Percentiles rank a stretch among this genome's conserved stretches.
Conservation (phyloP, 495 filamentous ascomycete genomes). For the Penicillium longicatenatum region DNA sequence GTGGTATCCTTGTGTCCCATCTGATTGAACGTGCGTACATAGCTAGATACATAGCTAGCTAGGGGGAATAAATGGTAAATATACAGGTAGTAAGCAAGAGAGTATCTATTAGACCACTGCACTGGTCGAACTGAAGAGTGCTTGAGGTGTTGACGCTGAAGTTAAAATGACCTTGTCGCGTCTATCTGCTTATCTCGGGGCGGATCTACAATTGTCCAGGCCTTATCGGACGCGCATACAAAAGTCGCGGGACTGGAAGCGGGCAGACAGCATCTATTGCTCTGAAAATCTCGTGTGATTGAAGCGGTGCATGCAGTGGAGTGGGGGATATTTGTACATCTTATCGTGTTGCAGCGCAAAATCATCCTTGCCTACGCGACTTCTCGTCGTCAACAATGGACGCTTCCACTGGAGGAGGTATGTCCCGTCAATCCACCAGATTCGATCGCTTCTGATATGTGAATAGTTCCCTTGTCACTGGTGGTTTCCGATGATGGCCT, state of each 20-base stretch:
- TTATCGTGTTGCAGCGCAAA: neutral
- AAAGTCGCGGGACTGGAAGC: neutral
- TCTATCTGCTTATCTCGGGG: constrained; percentile 23
- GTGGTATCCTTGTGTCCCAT: too few species aligned
- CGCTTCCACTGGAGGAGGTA: constrained; percentile 32
- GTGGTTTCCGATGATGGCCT: constrained; percentile 39
- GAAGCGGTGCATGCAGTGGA: neutral
- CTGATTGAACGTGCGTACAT: too few species aligned
- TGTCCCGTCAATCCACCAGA: constrained; percentile 5
- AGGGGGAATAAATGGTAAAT: too few species aligned
- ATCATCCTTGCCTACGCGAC: neutral
- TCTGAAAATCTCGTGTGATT: neutral
- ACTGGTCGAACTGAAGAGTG: too few species aligned
- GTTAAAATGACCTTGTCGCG: neutral
- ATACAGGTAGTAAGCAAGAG: too few species aligned
- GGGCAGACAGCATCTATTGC: neutral
- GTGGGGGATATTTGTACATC: neutral
- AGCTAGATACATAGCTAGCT: too few species aligned
- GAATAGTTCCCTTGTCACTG: constrained; percentile 26
- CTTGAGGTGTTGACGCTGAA: too few species aligned
- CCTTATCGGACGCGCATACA: constrained; percentile 28
- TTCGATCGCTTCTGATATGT: neutral
- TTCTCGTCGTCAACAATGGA: constrained; percentile 35
- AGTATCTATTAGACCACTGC: too few species aligned
- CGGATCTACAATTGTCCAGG: constrained; percentile 38